Conservation (phyloP, 805 yeast species). For the Wickerhamiella galacta region DNA sequence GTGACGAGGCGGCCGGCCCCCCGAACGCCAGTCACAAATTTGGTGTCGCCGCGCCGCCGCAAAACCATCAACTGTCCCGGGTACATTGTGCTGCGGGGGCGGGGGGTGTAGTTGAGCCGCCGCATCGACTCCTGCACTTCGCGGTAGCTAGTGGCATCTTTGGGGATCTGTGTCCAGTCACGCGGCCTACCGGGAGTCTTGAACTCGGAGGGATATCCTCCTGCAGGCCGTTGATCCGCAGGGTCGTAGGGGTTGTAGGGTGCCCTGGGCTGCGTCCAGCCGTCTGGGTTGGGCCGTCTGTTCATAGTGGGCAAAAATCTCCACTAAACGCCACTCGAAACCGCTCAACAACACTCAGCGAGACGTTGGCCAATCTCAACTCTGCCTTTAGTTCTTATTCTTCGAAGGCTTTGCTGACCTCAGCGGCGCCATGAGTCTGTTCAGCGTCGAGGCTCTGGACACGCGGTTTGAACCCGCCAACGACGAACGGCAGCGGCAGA, state of each 20-base stretch:
- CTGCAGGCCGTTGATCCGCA: conserved; percentile 55
- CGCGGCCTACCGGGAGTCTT: conserved; percentile 47
- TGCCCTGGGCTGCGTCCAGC: conserved; percentile 68
- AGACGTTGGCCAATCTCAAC: too few species aligned
- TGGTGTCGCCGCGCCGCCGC: conserved; percentile 36
- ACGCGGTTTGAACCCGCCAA: conserved; percentile 25
- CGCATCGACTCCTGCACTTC: conserved; percentile 60
- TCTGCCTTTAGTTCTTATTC: too few species aligned
- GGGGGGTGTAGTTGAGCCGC: conserved; percentile 54
- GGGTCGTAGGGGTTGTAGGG: conserved; percentile 82
- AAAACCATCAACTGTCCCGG: conserved; percentile 68
- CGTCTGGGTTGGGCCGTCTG: conserved; percentile 58
- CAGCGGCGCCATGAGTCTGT: conserved; percentile 10
- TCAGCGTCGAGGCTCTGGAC: conserved; percentile 28
- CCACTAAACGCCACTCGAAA: too few species aligned
- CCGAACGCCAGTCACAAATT: conserved; percentile 44
- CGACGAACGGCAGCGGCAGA: conserved; percentile 18
- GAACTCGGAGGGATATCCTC: conserved; percentile 76
- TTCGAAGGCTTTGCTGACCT: too few species aligned
- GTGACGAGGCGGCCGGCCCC: conserved; percentile 37
- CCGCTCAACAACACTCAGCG: too few species aligned
- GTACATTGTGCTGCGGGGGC: conserved; percentile 57
- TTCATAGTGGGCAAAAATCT: conserved; percentile 26
- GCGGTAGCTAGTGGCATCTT: conserved; percentile 48
- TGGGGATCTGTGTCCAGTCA: conserved; percentile 40